Evolutionary conservation across 768 basidiomycete genomes (phyloP).

Genomic region (Tephrocybe sp.): DNA sequence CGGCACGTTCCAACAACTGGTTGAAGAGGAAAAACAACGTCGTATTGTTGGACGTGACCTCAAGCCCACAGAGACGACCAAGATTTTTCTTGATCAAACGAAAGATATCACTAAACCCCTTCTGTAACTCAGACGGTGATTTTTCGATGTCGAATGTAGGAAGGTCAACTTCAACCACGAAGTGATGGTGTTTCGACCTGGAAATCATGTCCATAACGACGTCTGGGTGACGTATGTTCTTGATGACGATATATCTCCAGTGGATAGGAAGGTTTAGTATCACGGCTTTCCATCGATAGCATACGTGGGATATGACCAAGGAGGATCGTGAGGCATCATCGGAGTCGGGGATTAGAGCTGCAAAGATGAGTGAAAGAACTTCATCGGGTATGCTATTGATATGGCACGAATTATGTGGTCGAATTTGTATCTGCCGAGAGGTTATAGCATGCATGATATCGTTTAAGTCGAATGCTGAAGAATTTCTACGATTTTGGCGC

Average conservation of each 20-base stretch:
- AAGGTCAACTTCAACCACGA: constrained; percentile 2
- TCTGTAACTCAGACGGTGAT: background rate
- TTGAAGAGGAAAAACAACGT: constrained; percentile 5
- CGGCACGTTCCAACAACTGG: background rate
- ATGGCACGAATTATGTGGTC: background rate
- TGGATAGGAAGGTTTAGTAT: background rate
- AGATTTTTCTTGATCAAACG: background rate
- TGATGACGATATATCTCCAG: constrained; percentile 8
- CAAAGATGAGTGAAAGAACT: constrained; percentile 5
- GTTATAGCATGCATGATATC: constrained; percentile 6
- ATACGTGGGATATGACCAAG: background rate
- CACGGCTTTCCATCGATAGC: background rate
- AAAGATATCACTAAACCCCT: constrained; percentile 8
- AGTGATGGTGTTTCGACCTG: constrained; percentile 4
- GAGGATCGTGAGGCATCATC: background rate
- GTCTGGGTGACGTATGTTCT: constrained; percentile 1
- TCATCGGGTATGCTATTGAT: constrained; percentile 5
- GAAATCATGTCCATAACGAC: constrained; percentile 7
- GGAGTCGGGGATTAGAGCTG: background rate
- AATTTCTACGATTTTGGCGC: background rate
- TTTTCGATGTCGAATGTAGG: constrained; percentile 1
- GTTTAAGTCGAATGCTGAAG: constrained; percentile 3
- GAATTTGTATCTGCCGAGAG: background rate
- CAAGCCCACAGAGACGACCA: background rate
- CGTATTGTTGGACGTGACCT: constrained; percentile 1